A percentile compares a stretch with the other conserved stretches of the same genome.
phyloP scores from a whole-genome alignment of 2,329 filamentous ascomycete genomes.

The Coniella lustricola region DNA sequence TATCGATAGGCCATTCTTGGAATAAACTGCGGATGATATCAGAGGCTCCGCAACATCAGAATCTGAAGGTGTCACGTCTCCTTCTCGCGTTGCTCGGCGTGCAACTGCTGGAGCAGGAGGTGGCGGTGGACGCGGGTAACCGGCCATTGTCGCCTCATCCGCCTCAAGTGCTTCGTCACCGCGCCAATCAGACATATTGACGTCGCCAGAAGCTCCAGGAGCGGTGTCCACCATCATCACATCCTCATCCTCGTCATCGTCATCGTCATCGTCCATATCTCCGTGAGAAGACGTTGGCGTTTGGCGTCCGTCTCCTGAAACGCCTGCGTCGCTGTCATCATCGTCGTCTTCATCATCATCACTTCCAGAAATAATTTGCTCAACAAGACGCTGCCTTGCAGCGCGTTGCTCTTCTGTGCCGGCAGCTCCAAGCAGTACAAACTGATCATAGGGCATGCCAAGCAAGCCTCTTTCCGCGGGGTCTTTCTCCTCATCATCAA shows the following conservation, averaged over 20 bases:
- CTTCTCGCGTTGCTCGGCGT: constrained; percentile 41
- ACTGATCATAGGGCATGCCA: constrained; percentile 30
- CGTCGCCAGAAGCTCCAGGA: constrained; percentile 35
- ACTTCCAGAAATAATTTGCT: constrained; percentile 26
- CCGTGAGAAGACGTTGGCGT: constrained; percentile 27
- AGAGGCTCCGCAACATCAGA: constrained; percentile 65
- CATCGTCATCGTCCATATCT: constrained; percentile 30
- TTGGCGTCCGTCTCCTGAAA: constrained; percentile 25
- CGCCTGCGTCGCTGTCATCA: constrained; percentile 34
- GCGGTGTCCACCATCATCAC: constrained; percentile 51
- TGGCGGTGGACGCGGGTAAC: constrained; percentile 60
- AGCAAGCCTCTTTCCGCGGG: constrained; percentile 29
- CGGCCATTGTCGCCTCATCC: constrained; percentile 70
- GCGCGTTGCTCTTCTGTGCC: constrained; percentile 23
- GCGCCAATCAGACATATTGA: constrained; percentile 42
- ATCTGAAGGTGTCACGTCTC: constrained; percentile 62
- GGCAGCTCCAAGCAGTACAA: constrained; percentile 24
- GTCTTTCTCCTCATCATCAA: constrained; percentile 71
- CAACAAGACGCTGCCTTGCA: constrained; percentile 1
- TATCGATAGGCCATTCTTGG: constrained; percentile 62
- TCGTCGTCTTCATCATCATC: constrained; percentile 39
- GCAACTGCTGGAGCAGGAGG: constrained; percentile 49
- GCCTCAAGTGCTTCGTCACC: constrained; percentile 64
- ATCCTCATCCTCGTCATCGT: constrained; percentile 46
- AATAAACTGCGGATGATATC: constrained; percentile 53